Base-by-base conservation (phyloP, 495 filamentous ascomycete genomes). In the Rhypophila decipiens region DNA sequence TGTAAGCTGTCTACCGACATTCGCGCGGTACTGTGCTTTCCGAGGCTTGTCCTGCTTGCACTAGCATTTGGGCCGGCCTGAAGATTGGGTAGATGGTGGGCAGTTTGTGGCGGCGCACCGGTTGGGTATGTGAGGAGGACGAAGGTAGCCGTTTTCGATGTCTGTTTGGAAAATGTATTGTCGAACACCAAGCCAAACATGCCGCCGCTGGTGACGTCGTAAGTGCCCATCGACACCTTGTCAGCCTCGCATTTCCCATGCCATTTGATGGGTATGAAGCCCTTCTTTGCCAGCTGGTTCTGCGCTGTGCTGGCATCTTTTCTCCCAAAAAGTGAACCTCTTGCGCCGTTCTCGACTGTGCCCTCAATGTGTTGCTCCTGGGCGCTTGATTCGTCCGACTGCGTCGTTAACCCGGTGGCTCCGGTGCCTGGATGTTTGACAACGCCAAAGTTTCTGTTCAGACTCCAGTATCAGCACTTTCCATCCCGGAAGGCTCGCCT, bases 131-230 rank as follows among this genome's bases (percentile, higher is more conserved):
- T 96, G 53, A 97, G 76, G 36, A 97, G 78, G 17, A 96, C 91
- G 52, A 97, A 86, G 17, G 91, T 97, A 11, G 87, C 87, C 33
- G 86, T 95, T 68, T 98, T 98, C 42, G 90, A 88, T 34, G 88
- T 81, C 60, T 90, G 85, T 69, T 96, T 97, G 41, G 90, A 94
- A 64, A 97, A 97, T 24, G 94, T 98, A 61, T 98, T 98, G 76
- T 98, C 93, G 61, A 98, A 96, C 21, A 97, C 87, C 45, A 98
- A 74, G 24, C 88, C 93, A 65, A 94, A 98, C 81, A 96, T 96
- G 47, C 90, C 93, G 2, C 86, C 87, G 44, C 87, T 80, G 12
- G 75, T 77, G 13, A 96, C 88, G 61, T 94, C 82, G 64, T 88
- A 88, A 13, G 85, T 93, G 1, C 93, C 93, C 61, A 89, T 85